These are phyloP conservation scores for Malus hybrid DNA, from an alignment of 331 rosid species.

Conservation along the genomic window DNA sequence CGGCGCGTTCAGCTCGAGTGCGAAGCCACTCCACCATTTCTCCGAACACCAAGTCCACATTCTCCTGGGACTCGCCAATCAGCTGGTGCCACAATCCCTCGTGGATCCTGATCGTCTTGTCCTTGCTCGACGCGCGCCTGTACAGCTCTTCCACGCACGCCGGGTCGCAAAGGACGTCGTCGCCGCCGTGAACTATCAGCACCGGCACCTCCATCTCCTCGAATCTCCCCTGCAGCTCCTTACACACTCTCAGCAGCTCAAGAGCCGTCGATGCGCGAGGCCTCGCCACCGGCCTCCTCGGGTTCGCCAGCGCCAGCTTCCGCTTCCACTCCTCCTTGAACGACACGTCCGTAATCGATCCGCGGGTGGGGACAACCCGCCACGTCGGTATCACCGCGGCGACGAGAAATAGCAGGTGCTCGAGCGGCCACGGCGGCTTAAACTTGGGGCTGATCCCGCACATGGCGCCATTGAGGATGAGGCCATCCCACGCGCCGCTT, in stretches of 20 bases:
- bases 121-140: constrained; percentile 65
- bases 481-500: constrained; percentile 47
- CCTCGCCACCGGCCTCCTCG: constrained; percentile 46
- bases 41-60: constrained; percentile 62
- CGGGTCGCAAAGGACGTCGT: constrained; percentile 77
- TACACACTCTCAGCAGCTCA: constrained; percentile 74
- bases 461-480: constrained; percentile 91
- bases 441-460: constrained; percentile 87
- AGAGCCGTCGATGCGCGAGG: constrained; percentile 89
- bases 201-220: constrained; percentile 81
- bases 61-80: constrained; percentile 53
- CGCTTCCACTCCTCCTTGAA: constrained; percentile 85
- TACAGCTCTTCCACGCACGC: constrained; percentile 64
- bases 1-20: constrained; percentile 22
- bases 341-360: constrained; percentile 68
- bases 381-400: constrained; percentile 81
- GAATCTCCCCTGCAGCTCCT: constrained; percentile 71
- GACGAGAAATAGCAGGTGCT: constrained; percentile 62
- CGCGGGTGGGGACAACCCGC: constrained; percentile 92
- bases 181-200: constrained; percentile 69
- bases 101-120: constrained; percentile 70
- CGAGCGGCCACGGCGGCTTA: constrained; percentile 98
- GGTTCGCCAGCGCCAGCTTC: constrained; percentile 73
- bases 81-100: constrained; percentile 92
- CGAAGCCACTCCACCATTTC: constrained; percentile 73